Base-by-base conservation (phyloP, 768 basidiomycete species). In the Pulveroboletus sp. region DNA sequence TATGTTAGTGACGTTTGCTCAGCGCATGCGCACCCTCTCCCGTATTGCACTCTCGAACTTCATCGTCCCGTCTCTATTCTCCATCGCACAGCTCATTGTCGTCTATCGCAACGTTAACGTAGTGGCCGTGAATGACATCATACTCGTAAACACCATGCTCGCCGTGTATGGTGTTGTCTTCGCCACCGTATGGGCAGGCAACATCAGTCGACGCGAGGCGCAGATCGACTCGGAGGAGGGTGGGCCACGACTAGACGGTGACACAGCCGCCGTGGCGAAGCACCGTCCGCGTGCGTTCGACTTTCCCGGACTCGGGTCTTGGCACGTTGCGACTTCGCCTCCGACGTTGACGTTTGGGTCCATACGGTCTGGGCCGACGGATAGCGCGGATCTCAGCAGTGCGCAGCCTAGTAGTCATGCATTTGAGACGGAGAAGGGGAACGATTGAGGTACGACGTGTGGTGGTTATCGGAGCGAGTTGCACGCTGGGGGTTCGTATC, bases 1-100 rank as follows among this genome's bases (percentile, higher is more conserved):
- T n/a, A 2, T 33, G 26, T 8, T 18, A 65, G 64, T 46, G 37
- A 51, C 64, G 8, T 63, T 66, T 17, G 15, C 56, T 4, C 48
- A 56, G 14, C 63, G 64, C 24, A 40, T 67, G 40, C 58, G 54
- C 18, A 59, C 44, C 33, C 58, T 69, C 18, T 68, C 60, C 24
- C 62, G 52, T 18, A 67, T 69, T 18, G 65, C 68, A 15, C 58
- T 64, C 38, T 62, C 67, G 6, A 69, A 70, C 46, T 70, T 69
- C 43, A 32, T 64, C n/a, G 47, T 70, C 30, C 69, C 68, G 0
- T 54, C 64, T 1, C 42, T 68, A 17, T 65, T 69, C 49, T 69
- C 63, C 24, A 52, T 71, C 36, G 60, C 46, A 1, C 68, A 66
- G 45, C 55, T 65, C 39, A 41, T 65, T 18, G 57, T 68, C 49